Percentiles rank a stretch among this genome's conserved stretches.
These are phyloP conservation scores for Stemphylium beticola DNA, from an alignment of 2,329 filamentous ascomycete species.

Conservation along the genomic window DNA sequence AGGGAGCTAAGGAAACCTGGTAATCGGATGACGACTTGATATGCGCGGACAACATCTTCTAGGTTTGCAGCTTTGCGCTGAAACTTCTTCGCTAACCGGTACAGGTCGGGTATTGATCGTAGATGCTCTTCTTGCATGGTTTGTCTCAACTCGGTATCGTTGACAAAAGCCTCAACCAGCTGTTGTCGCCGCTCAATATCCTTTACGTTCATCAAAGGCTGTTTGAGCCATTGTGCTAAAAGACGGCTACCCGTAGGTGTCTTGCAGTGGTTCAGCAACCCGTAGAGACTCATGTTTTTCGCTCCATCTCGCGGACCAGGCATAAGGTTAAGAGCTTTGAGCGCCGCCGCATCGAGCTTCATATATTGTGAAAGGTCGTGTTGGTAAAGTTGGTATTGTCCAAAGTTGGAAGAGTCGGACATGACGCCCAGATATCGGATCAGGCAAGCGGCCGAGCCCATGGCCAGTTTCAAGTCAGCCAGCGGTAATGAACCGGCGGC, in stretches of 20 bases:
- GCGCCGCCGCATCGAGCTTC: conserved; percentile 93
- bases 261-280: conserved; percentile 95
- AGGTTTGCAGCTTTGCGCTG: conserved; percentile 89
- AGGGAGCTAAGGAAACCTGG: conserved; percentile 89
- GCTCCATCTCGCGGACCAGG: conserved; percentile 90
- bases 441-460: conserved; percentile 90
- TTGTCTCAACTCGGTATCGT: conserved; percentile 90
- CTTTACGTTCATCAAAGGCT: conserved; percentile 87
- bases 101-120: conserved; percentile 90
- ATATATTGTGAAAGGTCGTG: conserved; percentile 97
- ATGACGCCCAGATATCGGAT: conserved; percentile 94
- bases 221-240: conserved; percentile 95
- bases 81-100: conserved; percentile 91
- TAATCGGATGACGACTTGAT: conserved; percentile 90
- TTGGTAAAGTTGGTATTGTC: conserved; percentile 96
- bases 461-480: conserved; percentile 91
- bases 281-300: conserved; percentile 97
- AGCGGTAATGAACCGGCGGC: conserved; percentile 80
- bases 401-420: conserved; percentile 92
- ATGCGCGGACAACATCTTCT: conserved; percentile 93
- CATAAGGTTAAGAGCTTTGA: conserved; percentile 96
- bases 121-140: conserved; percentile 97
- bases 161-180: conserved; percentile 92
- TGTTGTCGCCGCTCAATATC: conserved; percentile 93
- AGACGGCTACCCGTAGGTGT: conserved; percentile 90